Evolutionary conservation across 257 asterid species (phyloP).

Genomic region (Gynochthodes officinalis): DNA sequence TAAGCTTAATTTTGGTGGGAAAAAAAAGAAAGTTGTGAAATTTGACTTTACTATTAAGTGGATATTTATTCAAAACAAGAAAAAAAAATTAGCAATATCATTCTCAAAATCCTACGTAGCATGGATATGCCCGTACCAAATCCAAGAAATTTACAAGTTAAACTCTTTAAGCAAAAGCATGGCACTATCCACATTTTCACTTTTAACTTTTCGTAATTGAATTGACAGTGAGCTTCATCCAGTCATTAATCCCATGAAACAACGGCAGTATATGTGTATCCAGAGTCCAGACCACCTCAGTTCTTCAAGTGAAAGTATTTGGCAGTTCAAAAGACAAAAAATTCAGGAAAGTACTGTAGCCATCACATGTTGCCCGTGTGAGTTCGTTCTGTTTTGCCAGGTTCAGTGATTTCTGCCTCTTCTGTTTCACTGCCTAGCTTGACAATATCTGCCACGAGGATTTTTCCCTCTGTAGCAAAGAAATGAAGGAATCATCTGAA

Average conservation of each 20-base stretch:
- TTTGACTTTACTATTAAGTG: too few relatives aligned
- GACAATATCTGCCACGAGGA: constrained; percentile 83
- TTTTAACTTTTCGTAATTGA: background rate
- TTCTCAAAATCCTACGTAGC: background rate
- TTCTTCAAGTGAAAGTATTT: background rate
- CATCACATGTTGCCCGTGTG: constrained; percentile 2
- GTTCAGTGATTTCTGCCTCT: constrained; percentile 51
- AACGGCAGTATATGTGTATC: background rate
- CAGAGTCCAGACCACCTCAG: background rate
- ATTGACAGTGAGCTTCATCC: background rate
- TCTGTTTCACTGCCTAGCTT: constrained; percentile 64
- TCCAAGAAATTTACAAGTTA: background rate
- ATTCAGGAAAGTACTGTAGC: background rate
- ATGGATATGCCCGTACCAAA: background rate
- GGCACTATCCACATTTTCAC: background rate
- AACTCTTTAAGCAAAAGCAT: background rate
- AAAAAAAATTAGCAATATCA: background rate
- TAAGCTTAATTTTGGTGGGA: too few relatives aligned
- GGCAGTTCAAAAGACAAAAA: background rate
- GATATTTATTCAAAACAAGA: too few relatives aligned
- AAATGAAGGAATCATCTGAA: background rate
- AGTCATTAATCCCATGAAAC: background rate
- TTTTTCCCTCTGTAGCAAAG: constrained; percentile 70
- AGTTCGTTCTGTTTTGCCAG: constrained; percentile 37
- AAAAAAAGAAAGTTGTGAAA: too few relatives aligned